Evolutionary conservation across 306 rosid genomes (phyloP).

Genomic region (Fragaria nilgerrensis): DNA sequence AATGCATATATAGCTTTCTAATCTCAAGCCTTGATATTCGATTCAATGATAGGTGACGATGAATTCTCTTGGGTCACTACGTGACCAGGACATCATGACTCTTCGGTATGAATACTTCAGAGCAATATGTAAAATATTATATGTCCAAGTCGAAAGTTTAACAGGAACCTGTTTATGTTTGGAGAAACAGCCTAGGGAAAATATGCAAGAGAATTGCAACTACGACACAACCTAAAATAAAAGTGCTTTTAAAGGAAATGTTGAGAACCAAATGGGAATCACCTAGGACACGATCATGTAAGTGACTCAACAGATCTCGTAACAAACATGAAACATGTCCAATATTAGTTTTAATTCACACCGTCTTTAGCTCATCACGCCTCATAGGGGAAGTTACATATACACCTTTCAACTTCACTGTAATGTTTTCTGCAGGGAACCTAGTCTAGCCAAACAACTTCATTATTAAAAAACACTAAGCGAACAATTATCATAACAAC

Average conservation of each 20-base stretch:
- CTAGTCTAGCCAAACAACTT: not conserved
- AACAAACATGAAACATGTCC: not conserved
- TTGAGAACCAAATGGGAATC: not conserved
- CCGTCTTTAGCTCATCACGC: not conserved
- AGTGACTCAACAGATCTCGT: not conserved
- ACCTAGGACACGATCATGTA: not conserved
- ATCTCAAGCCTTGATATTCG: too few relatives aligned
- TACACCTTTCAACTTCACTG: not conserved
- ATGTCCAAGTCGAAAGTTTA: too few relatives aligned
- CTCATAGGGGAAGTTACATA: not conserved
- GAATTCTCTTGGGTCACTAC: too few relatives aligned
- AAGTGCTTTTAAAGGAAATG: not conserved
- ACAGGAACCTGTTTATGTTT: too few relatives aligned
- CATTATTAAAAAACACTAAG: not conserved
- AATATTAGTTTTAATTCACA: not conserved
- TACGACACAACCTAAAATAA: too few relatives aligned
- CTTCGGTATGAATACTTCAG: too few relatives aligned
- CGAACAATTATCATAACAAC: not conserved
- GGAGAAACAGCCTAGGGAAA: too few relatives aligned
- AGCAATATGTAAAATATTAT: too few relatives aligned
- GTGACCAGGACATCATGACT: too few relatives aligned
- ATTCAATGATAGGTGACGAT: too few relatives aligned
- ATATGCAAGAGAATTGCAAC: too few relatives aligned
- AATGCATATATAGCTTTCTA: too few relatives aligned
- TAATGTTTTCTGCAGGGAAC: not conserved